Evolutionary conservation across 2,329 filamentous ascomycete genomes (phyloP).

Genomic region (Trichoderma semiorbis): DNA sequence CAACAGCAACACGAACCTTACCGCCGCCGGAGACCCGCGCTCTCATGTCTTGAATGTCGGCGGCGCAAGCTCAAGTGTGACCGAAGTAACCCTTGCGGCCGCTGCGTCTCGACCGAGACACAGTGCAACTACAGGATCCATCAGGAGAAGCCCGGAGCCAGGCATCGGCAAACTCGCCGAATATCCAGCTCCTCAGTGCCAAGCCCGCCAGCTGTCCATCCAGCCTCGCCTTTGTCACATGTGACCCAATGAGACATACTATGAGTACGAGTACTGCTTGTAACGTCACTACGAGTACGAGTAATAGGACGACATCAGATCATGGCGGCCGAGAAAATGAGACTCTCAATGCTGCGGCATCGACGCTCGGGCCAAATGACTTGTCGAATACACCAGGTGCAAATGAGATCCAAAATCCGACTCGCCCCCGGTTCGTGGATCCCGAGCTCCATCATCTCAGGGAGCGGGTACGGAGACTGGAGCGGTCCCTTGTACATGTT

Average conservation of each 20-base stretch:
- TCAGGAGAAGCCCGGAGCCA: not conserved
- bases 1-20: not conserved
- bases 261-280: not conserved
- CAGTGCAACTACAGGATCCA: not conserved
- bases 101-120: constrained; percentile 55
- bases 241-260: not conserved
- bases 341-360: no score
- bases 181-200: not conserved
- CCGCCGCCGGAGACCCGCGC: constrained; percentile 32
- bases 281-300: not conserved
- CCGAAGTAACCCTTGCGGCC: constrained; percentile 54
- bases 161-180: not conserved
- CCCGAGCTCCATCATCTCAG: not conserved
- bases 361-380: not conserved
- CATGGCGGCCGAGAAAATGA: not conserved
- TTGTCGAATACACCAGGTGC: constrained; percentile 40
- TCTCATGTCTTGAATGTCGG: constrained; percentile 56
- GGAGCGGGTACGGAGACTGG: not conserved
- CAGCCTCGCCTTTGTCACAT: not conserved
- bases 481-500: not conserved
- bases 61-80: constrained; percentile 60
- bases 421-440: constrained; percentile 17
- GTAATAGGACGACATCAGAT: not conserved
- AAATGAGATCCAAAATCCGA: constrained; percentile 37
- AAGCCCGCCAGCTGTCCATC: not conserved